Base-by-base conservation (phyloP, 139 green algal genomes). In the Chlamydomonas sp. region DNA sequence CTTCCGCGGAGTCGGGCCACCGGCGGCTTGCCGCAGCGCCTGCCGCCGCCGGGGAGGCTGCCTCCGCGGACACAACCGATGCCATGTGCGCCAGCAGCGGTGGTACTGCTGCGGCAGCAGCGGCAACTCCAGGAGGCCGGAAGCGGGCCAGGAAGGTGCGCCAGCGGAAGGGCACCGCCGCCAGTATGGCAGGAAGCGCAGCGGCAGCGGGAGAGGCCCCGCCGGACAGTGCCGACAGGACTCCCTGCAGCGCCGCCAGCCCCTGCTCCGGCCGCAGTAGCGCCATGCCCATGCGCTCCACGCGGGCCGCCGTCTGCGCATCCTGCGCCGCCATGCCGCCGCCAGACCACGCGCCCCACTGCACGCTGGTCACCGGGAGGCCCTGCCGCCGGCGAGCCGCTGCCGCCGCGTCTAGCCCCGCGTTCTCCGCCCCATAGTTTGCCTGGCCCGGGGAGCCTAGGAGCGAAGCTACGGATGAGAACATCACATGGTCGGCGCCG, bases 271-370 rank as follows among this genome's bases (percentile, higher is more conserved):
- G 92, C 17, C 61, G 49, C 18, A 95, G n/a, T n/a, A 96, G 79
- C 5, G 64, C 88, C 90, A 99, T 97, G 83, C 97, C 96, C 8
- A 90, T 97, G 10, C 92, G 90, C 86, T 95, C 91, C 84, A 97
- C 92, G 9, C 96, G 86, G 5, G 89, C 89, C 0, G 93, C 92
- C 62, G 94, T 96, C 58, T 82, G 84, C 3, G 94, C 92, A 72
- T 94, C 93, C 6, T 63, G 57, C 1, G 91, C 89, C 14, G 97
- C 97, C 97, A 99, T 99, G 83, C 97, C 96, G 4, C 89, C 93
- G 60, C 94, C 94, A 3, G 86, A 91, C 97, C 97, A 99, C 17
- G 97, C 97, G 63, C 97, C 97, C 97, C 97, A 99, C 89, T 99
- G 97, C 73, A 98, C 78, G 72, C 90, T 95, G 69, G 92, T 68